Base-by-base conservation (phyloP, 177 flowering plant species). In the Vitis hybrid region DNA sequence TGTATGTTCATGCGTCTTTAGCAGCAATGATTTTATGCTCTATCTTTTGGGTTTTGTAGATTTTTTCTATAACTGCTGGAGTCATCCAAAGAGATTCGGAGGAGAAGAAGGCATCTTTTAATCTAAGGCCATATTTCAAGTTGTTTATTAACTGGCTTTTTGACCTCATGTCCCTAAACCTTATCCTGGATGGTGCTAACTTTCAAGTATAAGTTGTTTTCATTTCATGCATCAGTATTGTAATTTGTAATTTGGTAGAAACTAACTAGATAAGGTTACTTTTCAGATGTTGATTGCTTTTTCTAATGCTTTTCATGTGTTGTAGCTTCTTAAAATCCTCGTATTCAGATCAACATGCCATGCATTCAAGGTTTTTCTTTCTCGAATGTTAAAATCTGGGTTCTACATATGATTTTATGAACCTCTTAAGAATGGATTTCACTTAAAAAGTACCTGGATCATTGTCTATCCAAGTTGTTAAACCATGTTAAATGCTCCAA, bases 241-340 rank as follows among this genome's bases (percentile, higher is more conserved):
- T 35, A 35, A 35, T 2, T 68, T 13, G 15, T 4, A 11, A 51
- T 48, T 55, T 35, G 40, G 1, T 3, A 35, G 40, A 35, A 11
- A 50, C n/a, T 64, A 35, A 52, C 65, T 35, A 52, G 14, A 11
- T 35, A 62, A 12, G n/a, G 21, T 9, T 11, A 7, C 46, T 27
- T 75, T 79, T 58, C 90, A 96, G 99, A 84, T 92, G 48, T 74
- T 94, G 83, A 75, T 86, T 6, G 83, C 91, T 21, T 89, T 96
- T 78, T 97, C 98, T n/a, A 86, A 83, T 86, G 90, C 96, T 67
- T 96, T 96, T 74, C 97, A 91, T 80, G 88, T 86, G 48, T 77
- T 96, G 77, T 97, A 94, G 77, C 99, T 98, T 58, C 84, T 94
- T 32, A 92, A 86, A 82, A 83, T 92, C 74, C 98, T 98, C 60